Evolutionary conservation across 495 filamentous ascomycete species (phyloP), one percentile per base, ranked within the genome.

Genomic region (Penicillium malachiteum): DNA sequence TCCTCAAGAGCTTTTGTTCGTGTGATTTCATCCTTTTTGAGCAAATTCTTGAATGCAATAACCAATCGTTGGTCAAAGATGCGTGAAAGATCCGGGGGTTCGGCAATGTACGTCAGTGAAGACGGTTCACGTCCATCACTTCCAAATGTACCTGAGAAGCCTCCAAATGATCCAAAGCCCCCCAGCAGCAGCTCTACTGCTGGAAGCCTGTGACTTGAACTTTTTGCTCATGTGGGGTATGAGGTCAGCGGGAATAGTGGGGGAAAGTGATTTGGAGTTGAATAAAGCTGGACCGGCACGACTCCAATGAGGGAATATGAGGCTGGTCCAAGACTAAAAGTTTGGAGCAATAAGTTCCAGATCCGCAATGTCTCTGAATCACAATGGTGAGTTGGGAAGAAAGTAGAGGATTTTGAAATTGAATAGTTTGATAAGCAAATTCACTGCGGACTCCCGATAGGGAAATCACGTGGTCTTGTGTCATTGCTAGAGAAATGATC

Each of bases 1-100:
- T 96, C 93, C 51, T 97, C 93, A 47, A 99, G 68, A 0, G 91
- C 94, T 67, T 95, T 96, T n/a, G 87, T 79, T 62, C 95, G 93
- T 30, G 95, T 99, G 12, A 84, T 93, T 54, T 87, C 87, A 74
- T 96, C 92, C 70, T 91, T 96, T 74, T 97, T 99, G 44, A 84
- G 80, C 13, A 96, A 78, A 61, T 92, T 95, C 68, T 97, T 96
- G 77, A 96, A 92, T 17, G 87, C 81, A 8, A 99, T 92, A 12
- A 90, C 83, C 45, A 94, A 75, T 63, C 91, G 88, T 31, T 90
- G 77, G 47, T 96, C 86, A 11, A 82, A 88, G 53, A 98, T 85
- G 30, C 66, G 72, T 32, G 85, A 87, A 46, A 96, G 81, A 69
- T 97, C 86, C 50, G 89, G 93, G 1, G 90, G 89, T 63, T 93